Evolutionary conservation across 2,329 filamentous ascomycete genomes (phyloP).

Genomic region (Pyrenophora seminiperda): DNA sequence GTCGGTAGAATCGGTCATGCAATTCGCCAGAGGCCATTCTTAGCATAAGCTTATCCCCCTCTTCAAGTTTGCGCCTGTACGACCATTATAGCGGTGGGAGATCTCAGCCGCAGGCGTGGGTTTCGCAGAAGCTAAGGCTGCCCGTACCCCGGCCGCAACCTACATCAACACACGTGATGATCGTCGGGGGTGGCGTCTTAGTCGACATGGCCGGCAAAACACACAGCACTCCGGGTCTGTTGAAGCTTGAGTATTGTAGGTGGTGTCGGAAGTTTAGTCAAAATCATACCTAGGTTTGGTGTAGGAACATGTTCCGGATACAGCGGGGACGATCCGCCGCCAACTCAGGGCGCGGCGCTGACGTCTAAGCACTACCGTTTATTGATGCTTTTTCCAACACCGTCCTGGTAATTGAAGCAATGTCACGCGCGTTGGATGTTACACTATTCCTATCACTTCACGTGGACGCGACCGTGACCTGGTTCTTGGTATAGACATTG

Average conservation of each 20-base stretch:
- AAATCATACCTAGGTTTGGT: not conserved
- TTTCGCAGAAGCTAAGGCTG: slow-evolving; percentile 19
- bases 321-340: slow-evolving; percentile 20
- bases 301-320: slow-evolving; percentile 8
- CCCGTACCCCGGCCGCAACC: slow-evolving; percentile 18
- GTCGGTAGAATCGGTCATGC: slow-evolving; percentile 13
- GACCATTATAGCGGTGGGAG: slow-evolving; percentile 11
- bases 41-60: not conserved
- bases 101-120: slow-evolving; percentile 22
- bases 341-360: slow-evolving; percentile 14
- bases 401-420: slow-evolving; percentile 1
- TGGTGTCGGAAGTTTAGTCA: not conserved
- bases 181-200: slow-evolving; percentile 10
- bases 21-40: slow-evolving; percentile 13
- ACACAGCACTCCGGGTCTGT: not conserved
- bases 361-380: slow-evolving; percentile 12
- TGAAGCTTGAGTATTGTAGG: slow-evolving; percentile 2
- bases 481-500: slow-evolving; percentile 12
- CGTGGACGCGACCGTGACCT: slow-evolving; percentile 18
- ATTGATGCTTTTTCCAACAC: slow-evolving; percentile 1
- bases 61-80: slow-evolving; percentile 6
- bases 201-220: not conserved
- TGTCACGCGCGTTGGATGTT: slow-evolving; percentile 1
- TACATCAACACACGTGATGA: slow-evolving; percentile 39
- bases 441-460: slow-evolving; percentile 1